phyloP scores from a whole-genome alignment of 75 land plant genomes.

The Selaginella tamariscina region DNA sequence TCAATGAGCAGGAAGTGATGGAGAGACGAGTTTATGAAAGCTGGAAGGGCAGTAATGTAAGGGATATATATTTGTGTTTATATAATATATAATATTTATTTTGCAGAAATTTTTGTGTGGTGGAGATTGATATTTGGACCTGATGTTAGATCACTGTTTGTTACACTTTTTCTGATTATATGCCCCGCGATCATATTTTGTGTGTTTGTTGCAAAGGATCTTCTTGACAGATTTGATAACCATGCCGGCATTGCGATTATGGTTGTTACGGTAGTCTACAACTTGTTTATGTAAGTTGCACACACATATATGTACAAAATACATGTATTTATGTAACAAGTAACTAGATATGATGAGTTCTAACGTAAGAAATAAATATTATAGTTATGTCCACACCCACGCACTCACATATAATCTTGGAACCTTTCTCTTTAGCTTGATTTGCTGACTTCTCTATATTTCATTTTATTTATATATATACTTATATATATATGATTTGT shows the following conservation, averaged over 20 bases:
- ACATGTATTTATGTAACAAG: background rate
- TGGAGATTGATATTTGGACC: constrained; percentile 44
- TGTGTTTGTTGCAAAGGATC: constrained; percentile 1
- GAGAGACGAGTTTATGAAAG: background rate
- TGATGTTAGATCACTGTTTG: constrained; percentile 28
- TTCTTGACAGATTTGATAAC: background rate
- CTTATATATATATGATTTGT: background rate
- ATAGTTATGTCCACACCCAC: background rate
- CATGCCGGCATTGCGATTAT: constrained; percentile 9
- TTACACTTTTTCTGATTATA: constrained; percentile 23
- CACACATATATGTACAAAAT: background rate
- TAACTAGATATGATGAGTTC: background rate
- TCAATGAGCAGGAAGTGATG: too few relatives aligned
- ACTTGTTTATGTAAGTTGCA: constrained; percentile 10
- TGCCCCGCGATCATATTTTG: constrained; percentile 29
- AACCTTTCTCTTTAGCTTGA: background rate
- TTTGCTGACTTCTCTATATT: background rate
- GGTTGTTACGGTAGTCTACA: constrained; percentile 12
- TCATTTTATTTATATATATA: background rate
- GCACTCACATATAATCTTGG: background rate
- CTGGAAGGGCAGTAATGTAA: background rate
- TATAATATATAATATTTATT: too few relatives aligned
- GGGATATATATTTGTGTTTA: constrained; percentile 32
- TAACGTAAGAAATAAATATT: background rate
- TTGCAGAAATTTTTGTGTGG: constrained; percentile 39